Evolutionary conservation across 345 rosid genomes (phyloP).

Genomic region (Dimocarpus longan): DNA sequence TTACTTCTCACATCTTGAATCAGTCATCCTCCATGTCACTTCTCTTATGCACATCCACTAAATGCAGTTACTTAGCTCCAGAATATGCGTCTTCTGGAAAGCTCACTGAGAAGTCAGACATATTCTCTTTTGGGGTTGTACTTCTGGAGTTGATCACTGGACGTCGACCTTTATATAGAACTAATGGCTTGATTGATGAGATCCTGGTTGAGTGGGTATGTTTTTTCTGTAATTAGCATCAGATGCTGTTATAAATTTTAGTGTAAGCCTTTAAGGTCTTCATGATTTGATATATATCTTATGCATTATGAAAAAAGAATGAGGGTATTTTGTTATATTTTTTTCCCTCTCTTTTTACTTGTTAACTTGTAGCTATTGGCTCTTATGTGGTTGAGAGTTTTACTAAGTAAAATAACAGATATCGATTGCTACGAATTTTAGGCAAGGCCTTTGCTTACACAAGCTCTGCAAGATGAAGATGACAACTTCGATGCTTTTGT

Average conservation of each 20-base stretch:
- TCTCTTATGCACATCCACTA: constrained; percentile 9
- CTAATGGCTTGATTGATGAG: constrained; percentile 58
- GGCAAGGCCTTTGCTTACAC: too few species aligned
- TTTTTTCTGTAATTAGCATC: constrained; percentile 48
- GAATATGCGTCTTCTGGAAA: constrained; percentile 90
- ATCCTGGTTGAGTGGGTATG: constrained; percentile 87
- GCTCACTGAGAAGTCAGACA: constrained; percentile 82
- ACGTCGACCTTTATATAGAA: constrained; percentile 64
- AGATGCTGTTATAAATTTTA: constrained; percentile 24
- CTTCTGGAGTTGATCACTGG: constrained; percentile 87
- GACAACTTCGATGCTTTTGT: too few species aligned
- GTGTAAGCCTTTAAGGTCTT: too few species aligned
- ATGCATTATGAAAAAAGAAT: too few species aligned
- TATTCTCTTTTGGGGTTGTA: constrained; percentile 84
- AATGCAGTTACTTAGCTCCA: constrained; percentile 81
- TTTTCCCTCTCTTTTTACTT: too few species aligned
- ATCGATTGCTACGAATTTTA: too few species aligned
- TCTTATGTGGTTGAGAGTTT: too few species aligned
- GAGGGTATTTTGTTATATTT: too few species aligned
- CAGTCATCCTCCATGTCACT: background rate
- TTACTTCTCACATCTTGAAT: background rate
- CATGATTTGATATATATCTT: too few species aligned
- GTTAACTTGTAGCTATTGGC: too few species aligned
- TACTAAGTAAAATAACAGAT: too few species aligned
- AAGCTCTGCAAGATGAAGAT: too few species aligned